phyloP scores from a whole-genome alignment of 179 eudicot genomes.

The Actinidia polygama region DNA sequence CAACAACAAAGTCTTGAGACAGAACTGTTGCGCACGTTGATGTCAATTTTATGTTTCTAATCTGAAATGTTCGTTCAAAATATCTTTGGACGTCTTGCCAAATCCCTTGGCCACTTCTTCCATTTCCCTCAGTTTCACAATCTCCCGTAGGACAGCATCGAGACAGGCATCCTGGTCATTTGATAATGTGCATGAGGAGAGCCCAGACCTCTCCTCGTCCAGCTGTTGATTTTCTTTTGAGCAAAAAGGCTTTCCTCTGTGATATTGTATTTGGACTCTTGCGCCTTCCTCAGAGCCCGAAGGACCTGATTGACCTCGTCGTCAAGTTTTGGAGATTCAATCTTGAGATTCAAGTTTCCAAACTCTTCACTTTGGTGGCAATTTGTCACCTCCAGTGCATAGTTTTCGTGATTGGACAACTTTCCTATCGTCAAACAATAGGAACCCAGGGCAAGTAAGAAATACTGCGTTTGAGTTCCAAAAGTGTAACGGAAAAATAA shows the following conservation, averaged over 20 bases:
- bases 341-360: conserved; percentile 34
- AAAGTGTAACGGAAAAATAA: neutral
- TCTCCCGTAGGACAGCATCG: conserved; percentile 44
- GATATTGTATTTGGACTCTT: conserved; percentile 59
- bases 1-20: neutral
- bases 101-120: conserved; percentile 73
- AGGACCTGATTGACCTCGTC: conserved; percentile 63
- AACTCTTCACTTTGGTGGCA: conserved; percentile 7
- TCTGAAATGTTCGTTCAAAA: conserved; percentile 67
- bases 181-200: conserved; percentile 30
- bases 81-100: conserved; percentile 55
- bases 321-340: conserved; percentile 49
- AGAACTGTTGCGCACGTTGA: too few relatives aligned
- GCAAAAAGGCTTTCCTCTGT: conserved; percentile 61
- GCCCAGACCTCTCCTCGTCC: conserved; percentile 34
- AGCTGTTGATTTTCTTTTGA: conserved; percentile 64
- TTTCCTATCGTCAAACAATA: conserved; percentile 13
- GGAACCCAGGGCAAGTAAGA: neutral
- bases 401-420: conserved; percentile 2
- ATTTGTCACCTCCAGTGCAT: conserved; percentile 11
- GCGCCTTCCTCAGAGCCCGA: conserved; percentile 62
- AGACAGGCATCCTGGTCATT: conserved; percentile 37
- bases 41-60: conserved; percentile 33
- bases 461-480: neutral
- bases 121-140: conserved; percentile 64